A percentile compares a stretch with the other conserved stretches of the same genome.
These are phyloP conservation scores for Zoysia matrella DNA, from an alignment of 202 grass and related monocot species.

Conservation along the genomic window DNA sequence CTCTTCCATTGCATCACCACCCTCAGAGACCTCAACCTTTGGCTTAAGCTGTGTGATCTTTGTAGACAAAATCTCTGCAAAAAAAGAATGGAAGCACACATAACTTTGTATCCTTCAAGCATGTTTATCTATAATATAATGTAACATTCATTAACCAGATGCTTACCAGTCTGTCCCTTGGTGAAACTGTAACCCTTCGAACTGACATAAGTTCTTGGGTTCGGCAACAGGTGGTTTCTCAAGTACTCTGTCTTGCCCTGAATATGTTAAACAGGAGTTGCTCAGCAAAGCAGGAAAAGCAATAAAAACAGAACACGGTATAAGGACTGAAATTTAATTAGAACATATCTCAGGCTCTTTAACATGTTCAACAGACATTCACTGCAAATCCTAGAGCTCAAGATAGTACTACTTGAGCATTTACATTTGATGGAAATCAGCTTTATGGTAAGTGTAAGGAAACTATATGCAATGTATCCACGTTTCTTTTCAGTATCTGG, in stretches of 20 bases:
- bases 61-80: slow-evolving; percentile 81
- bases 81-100: slow-evolving; percentile 21
- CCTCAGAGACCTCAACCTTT: slow-evolving; percentile 56
- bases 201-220: slow-evolving; percentile 89
- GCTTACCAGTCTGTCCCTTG: slow-evolving; percentile 90
- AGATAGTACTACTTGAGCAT: neutral
- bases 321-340: neutral
- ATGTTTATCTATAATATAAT: neutral
- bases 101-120: neutral
- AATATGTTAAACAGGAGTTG: slow-evolving; percentile 17
- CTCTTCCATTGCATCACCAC: slow-evolving; percentile 88
- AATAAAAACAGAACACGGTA: neutral
- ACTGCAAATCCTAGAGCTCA: slow-evolving; percentile 6
- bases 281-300: slow-evolving; percentile 17
- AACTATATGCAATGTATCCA: neutral
- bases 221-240: slow-evolving; percentile 82
- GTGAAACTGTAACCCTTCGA: slow-evolving; percentile 89
- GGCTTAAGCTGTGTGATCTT: slow-evolving; percentile 71
- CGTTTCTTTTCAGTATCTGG: too few relatives aligned
- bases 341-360: neutral
- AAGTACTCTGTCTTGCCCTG: slow-evolving; percentile 91
- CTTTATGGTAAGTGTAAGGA: neutral
- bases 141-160: slow-evolving; percentile 4
- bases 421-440: neutral
- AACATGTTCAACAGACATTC: neutral